These are phyloP conservation scores for Suillus variegatus DNA, from an alignment of 768 basidiomycete species.

Conservation along the genomic window DNA sequence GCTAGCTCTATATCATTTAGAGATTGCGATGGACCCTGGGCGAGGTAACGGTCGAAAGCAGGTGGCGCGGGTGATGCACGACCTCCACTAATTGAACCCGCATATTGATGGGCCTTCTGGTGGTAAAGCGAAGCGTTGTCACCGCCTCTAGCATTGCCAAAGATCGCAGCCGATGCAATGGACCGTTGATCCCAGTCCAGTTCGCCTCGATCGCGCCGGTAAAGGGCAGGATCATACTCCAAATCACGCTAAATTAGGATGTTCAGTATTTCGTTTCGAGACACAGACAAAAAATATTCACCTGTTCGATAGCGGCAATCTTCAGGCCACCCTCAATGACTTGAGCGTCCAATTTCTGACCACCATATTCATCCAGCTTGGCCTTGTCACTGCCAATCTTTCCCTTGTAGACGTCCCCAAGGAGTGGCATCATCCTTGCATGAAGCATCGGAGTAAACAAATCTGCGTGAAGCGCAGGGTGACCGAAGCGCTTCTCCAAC, in stretches of 20 bases:
- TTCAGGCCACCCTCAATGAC: slow-evolving; percentile 77
- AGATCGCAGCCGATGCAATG: slow-evolving; percentile 58
- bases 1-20: slow-evolving; percentile 53
- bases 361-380: slow-evolving; percentile 77
- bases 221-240: slow-evolving; percentile 80
- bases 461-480: slow-evolving; percentile 86
- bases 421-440: slow-evolving; percentile 79
- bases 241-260: slow-evolving; percentile 53
- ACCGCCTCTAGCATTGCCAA: slow-evolving; percentile 36
- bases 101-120: slow-evolving; percentile 43
- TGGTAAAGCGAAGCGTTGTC: slow-evolving; percentile 43
- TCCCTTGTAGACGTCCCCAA: slow-evolving; percentile 76
- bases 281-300: slow-evolving; percentile 25
- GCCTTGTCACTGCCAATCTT: slow-evolving; percentile 63
- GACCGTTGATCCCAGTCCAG: slow-evolving; percentile 87
- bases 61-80: slow-evolving; percentile 43
- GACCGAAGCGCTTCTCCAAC: slow-evolving; percentile 90
- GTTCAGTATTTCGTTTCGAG: slow-evolving; percentile 5
- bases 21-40: slow-evolving; percentile 41
- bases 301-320: slow-evolving; percentile 82
- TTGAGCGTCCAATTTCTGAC: slow-evolving; percentile 72
- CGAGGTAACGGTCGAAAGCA: slow-evolving; percentile 62
- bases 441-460: slow-evolving; percentile 90
- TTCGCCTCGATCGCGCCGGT: slow-evolving; percentile 81
- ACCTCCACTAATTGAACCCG: slow-evolving; percentile 32